A percentile compares a stretch with the other conserved stretches of the same genome.
Conservation (phyloP, 2,329 filamentous ascomycete genomes). For the Periconia macrospinosa region DNA sequence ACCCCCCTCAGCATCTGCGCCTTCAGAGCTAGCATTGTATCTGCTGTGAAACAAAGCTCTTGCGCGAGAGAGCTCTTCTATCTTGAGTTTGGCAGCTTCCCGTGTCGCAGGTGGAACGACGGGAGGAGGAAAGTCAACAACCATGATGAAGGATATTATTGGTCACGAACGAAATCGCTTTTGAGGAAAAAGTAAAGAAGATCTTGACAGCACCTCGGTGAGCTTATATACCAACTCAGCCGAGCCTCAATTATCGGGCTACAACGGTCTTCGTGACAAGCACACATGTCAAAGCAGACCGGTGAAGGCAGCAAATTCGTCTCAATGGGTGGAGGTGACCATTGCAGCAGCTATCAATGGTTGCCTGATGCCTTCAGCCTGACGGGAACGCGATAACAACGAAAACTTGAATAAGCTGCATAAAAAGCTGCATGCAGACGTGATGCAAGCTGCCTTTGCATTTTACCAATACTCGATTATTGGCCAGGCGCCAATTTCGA, state of each 20-base stretch:
- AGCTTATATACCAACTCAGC: too few species aligned
- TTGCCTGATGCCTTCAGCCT: neutral
- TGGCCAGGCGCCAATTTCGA: neutral
- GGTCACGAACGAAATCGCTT: too few species aligned
- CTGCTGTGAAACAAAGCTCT: conserved; percentile 53
- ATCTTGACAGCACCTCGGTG: too few species aligned
- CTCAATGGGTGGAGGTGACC: neutral
- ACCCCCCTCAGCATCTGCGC: conserved; percentile 21
- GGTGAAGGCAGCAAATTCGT: neutral
- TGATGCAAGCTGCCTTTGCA: neutral
- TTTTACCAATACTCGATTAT: neutral
- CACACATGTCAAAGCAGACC: neutral
- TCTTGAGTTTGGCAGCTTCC: conserved; percentile 46
- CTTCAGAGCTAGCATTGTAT: conserved; percentile 43
- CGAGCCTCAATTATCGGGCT: neutral
- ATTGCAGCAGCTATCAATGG: neutral
- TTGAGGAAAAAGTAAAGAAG: too few species aligned
- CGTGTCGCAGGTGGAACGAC: conserved; percentile 21
- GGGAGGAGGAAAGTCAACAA: conserved; percentile 7
- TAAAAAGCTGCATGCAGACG: neutral
- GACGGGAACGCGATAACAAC: neutral
- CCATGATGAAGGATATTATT: conserved; percentile 7
- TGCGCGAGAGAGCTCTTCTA: conserved; percentile 59
- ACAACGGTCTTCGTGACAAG: too few species aligned
- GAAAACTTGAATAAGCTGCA: neutral